Evolutionary conservation across 495 filamentous ascomycete genomes (phyloP), one percentile per base, ranked within the genome.

Genomic region (Margaritispora aquatica): DNA sequence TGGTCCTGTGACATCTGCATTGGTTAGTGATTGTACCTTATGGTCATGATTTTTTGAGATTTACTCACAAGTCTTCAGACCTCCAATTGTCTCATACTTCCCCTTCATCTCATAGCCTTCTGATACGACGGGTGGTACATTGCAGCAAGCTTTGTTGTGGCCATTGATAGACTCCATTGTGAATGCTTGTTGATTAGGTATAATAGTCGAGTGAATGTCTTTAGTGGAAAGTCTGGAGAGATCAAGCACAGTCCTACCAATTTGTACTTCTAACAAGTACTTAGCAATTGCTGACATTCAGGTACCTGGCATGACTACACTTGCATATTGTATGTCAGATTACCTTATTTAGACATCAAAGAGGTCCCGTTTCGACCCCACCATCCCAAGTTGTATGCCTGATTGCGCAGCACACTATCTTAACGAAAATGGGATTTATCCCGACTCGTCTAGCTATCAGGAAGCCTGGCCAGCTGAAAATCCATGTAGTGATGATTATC

Each of bases 21-120:
- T 17, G n/a, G 26, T 47, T 49, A 29, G 2, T 52, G 27, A 54
- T 19, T n/a, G 10, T 23, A 50, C 1, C 3, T 7, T 50, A n/a
- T 8, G 26, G 5, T 50, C 21, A 50, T 24, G 21, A 23, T n/a
- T n/a, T n/a, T n/a, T n/a, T n/a, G n/a, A n/a, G n/a, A 50, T 3
- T 23, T 65, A 88, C 85, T 10, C 64, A 88, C 85, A 92, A 15
- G 87, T 88, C 57, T 86, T 87, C 41, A 87, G 68, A 26, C 82
- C 85, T 20, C 77, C 84, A 54, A 88, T 68, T 23, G 77, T 79
- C 38, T 80, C 77, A 59, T 84, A 90, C 24, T 70, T 68, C 60
- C 89, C 89, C 67, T 87, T 86, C n/a, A 76, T 66, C 8, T 65
- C 70, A 69, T 91, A 92, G 9, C 75, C 82, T 58, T 81, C 73